Conservation (phyloP, 768 basidiomycete species). For the Auricularia heimuer region DNA sequence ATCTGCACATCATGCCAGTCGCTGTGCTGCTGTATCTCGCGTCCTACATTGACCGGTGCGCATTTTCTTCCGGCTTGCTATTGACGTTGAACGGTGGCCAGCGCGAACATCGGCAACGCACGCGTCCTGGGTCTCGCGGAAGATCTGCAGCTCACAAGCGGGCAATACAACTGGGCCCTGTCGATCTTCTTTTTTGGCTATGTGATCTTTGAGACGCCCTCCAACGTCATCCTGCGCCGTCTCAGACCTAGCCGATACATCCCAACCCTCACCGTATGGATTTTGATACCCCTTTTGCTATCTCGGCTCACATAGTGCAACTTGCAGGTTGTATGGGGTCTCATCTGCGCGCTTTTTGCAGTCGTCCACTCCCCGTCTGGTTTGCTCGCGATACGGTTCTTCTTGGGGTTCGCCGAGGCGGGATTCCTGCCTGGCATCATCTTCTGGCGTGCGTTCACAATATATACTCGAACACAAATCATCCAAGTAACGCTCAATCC, state of each 20-base stretch:
- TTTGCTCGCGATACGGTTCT: conserved; percentile 17
- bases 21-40: conserved; percentile 10
- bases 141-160: conserved; percentile 13
- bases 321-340: conserved; percentile 21
- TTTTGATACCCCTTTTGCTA: neutral
- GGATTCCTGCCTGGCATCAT: conserved; percentile 9
- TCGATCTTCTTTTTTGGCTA: conserved; percentile 14
- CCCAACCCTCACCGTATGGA: conserved; percentile 1
- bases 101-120: conserved; percentile 25
- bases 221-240: conserved; percentile 17
- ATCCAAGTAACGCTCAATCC: no score
- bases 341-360: conserved; percentile 20
- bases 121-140: conserved; percentile 19
- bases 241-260: conserved; percentile 10
- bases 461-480: conserved; percentile 5
- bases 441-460: neutral
- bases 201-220: conserved; percentile 18
- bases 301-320: neutral
- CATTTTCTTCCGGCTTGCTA: neutral
- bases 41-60: conserved; percentile 6
- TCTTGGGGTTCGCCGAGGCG: conserved; percentile 35
- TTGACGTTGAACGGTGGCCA: conserved; percentile 1
- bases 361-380: conserved; percentile 16
- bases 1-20: conserved; percentile 11
- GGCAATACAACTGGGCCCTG: conserved; percentile 10